Percentiles rank a stretch among this genome's conserved stretches.
phyloP scores from a whole-genome alignment of 2,329 filamentous ascomycete species.

The Aspergillus costaricaensis region DNA sequence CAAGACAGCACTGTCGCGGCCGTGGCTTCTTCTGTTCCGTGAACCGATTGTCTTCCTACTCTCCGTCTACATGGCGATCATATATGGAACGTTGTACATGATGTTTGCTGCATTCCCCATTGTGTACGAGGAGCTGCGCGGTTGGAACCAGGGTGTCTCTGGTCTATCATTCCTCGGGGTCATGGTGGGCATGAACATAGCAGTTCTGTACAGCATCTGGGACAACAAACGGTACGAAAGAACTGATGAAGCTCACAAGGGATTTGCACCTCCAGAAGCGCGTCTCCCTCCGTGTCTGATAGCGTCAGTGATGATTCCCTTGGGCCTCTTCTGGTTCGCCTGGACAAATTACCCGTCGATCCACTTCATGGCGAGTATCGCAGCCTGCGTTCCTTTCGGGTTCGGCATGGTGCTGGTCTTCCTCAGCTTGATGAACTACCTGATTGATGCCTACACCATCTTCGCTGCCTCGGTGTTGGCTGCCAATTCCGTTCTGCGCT shows the following conservation, averaged over 20 bases:
- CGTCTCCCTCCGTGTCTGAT: not conserved
- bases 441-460: constrained; percentile 3
- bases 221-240: not conserved
- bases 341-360: not conserved
- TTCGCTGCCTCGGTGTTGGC: not conserved
- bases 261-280: not conserved
- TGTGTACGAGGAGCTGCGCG: not conserved
- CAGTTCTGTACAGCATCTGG: not conserved
- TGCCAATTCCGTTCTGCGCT: not conserved
- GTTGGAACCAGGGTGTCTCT: not conserved
- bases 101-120: not conserved
- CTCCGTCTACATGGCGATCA: not conserved
- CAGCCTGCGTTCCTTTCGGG: not conserved
- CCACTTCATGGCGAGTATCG: not conserved
- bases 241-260: not conserved
- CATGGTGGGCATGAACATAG: not conserved
- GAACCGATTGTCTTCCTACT: not conserved
- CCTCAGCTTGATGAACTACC: not conserved
- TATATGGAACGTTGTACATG: not conserved
- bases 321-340: constrained; percentile 4
- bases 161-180: not conserved
- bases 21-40: not conserved
- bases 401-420: not conserved
- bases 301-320: not conserved
- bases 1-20: not conserved